Base-by-base conservation (phyloP, 2,329 filamentous ascomycete species). In the Coniochaeta prunicola region DNA sequence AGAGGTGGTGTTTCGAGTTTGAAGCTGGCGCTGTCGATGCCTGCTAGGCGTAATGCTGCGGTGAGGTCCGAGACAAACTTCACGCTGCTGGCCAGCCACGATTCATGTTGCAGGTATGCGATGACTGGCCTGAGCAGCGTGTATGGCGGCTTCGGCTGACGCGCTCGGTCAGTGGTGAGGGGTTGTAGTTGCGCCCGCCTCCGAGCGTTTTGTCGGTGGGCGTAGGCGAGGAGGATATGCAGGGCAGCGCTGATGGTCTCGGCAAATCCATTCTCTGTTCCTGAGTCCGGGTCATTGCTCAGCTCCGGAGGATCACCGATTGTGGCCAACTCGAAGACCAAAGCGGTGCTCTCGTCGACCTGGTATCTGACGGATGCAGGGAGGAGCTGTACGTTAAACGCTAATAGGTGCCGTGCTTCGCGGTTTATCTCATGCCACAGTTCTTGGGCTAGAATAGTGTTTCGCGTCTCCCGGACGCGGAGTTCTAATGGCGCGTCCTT, bases 371-470 rank as follows among this genome's bases (percentile, higher is more conserved):
- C 77, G 3, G 78, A 74, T 28, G 82, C 76, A 15, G 81, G 84
- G 36, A 84, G 80, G 15, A 86, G 81, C 28, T 80, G 81, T 13
- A 97, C 87, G 10, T 87, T 84, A 61, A 90, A 86, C 12, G 86
- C 85, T 3, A 87, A 80, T 24, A 96, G 77, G 0, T 81, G 80
- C 17, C 92, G 87, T 0, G 89, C 86, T 73, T 99, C 94, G 19
- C 91, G 83, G 57, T 88, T 87, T 60, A 97, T 79, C 73, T 99
- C 94, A 65, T 96, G 87, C 81, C 92, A 97, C 1, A 99, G 76
- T 69, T 99, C 94, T 68, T 92, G 87, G 30, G 90, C 86, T 66
- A 90, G 92, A 21, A 93, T 80, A 56, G 89, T 91, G 70, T 94
- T 89, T 59, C 90, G 82, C 2, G 90, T 89, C 65, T 90, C 84